phyloP scores from a whole-genome alignment of 2,329 filamentous ascomycete species.

The Rhytidhysteron rufulum region DNA sequence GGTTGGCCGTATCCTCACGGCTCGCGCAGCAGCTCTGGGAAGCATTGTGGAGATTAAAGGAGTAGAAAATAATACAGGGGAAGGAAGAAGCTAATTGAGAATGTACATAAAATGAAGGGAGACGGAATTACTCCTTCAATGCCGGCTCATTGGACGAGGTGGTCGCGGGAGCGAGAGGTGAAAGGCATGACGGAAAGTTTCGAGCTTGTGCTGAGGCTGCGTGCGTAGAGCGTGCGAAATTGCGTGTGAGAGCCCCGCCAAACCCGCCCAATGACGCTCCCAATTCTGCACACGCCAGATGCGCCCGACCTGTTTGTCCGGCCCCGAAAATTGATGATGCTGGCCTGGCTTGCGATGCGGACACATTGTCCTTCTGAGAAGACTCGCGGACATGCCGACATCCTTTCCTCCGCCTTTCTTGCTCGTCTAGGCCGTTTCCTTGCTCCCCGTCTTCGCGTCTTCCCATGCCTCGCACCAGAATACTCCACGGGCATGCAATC shows the following conservation, averaged over 20 bases:
- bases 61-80: constrained; percentile 8
- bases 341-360: neutral
- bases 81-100: constrained; percentile 1
- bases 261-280: neutral
- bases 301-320: neutral
- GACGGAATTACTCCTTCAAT: neutral
- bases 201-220: neutral
- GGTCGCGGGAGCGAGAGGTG: neutral
- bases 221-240: no score
- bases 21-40: constrained; percentile 29
- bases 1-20: constrained; percentile 26
- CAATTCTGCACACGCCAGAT: neutral
- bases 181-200: neutral
- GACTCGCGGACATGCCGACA: neutral
- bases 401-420: constrained; percentile 5
- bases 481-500: constrained; percentile 34
- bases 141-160: neutral
- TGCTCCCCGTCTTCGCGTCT: constrained; percentile 4
- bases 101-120: constrained; percentile 1
- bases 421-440: neutral
- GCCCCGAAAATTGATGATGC: neutral
- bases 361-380: neutral
- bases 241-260: no score
- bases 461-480: constrained; percentile 31
- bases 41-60: constrained; percentile 27